Conservation (phyloP, 805 yeast genomes). For the Yarrowia sp. region DNA sequence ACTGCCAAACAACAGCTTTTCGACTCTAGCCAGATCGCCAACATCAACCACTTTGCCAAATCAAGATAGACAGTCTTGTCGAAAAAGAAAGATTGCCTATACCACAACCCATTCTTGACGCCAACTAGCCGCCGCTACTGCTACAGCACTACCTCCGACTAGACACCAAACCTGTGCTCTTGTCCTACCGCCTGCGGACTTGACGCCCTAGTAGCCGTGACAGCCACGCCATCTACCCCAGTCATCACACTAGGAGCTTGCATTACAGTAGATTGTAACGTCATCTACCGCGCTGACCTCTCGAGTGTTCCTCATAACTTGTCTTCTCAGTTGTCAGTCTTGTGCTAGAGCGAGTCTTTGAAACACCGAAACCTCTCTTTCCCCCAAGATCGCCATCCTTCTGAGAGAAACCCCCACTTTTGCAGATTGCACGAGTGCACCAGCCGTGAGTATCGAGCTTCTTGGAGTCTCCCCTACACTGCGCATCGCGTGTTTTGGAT, state of each 20-base stretch:
- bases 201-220: slow-evolving; percentile 20
- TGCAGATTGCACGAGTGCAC: no score
- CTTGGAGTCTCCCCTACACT: no score
- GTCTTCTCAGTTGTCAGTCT: no score
- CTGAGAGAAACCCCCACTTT: no score
- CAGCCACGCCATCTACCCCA: slow-evolving; percentile 36
- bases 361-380: neutral
- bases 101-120: no score
- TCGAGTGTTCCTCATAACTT: neutral
- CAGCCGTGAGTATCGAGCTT: neutral
- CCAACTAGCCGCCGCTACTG: slow-evolving; percentile 12
- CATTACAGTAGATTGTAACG: slow-evolving; percentile 5
- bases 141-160: neutral
- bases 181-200: neutral
- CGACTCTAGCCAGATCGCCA: neutral
- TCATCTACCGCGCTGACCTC: neutral
- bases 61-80: no score
- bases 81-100: no score
- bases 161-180: no score
- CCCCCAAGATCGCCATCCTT: neutral
- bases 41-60: neutral
- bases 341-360: no score
- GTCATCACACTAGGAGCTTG: slow-evolving; percentile 29
- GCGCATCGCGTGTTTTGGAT: neutral
- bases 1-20: neutral